Evolutionary conservation across 768 basidiomycete genomes (phyloP).

Genomic region (Phaeotremella fagi): DNA sequence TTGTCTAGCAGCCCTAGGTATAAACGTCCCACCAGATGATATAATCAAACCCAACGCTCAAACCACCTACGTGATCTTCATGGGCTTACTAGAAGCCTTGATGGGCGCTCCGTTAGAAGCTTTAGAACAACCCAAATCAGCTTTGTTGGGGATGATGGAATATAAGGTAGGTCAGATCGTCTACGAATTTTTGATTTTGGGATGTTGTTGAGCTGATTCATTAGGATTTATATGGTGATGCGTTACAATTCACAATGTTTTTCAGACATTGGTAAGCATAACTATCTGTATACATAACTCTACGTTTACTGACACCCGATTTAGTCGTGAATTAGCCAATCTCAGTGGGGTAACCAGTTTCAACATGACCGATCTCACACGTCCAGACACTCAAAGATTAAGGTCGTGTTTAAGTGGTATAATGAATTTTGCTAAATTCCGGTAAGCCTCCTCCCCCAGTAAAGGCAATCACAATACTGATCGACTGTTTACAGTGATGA

Average conservation of each 20-base stretch:
- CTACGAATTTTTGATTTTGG: no score
- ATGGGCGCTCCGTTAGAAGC: conserved; percentile 35
- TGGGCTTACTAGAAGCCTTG: conserved; percentile 26
- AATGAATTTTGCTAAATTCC: conserved; percentile 90
- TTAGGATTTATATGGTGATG: conserved; percentile 34
- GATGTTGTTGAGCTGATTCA: background rate
- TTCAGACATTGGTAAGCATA: conserved; percentile 36
- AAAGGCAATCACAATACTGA: background rate
- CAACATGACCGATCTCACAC: conserved; percentile 65
- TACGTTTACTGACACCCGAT: conserved; percentile 1
- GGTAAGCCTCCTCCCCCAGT: conserved; percentile 51
- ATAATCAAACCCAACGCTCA: conserved; percentile 22
- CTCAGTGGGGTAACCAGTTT: conserved; percentile 54
- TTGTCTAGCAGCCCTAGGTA: conserved; percentile 33
- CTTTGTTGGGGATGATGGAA: conserved; percentile 45
- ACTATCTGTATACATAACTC: background rate
- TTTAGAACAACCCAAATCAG: conserved; percentile 34
- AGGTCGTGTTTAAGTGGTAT: conserved; percentile 74
- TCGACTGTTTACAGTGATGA: conserved; percentile 29
- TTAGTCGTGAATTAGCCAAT: conserved; percentile 27
- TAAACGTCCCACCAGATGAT: conserved; percentile 29
- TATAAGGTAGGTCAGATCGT: conserved; percentile 40
- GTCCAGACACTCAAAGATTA: conserved; percentile 70
- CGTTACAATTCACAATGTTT: conserved; percentile 44
- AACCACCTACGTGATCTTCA: conserved; percentile 32